These are phyloP conservation scores for Penicillium sp. DNA, from an alignment of 2,329 filamentous ascomycete species.

Conservation along the genomic window DNA sequence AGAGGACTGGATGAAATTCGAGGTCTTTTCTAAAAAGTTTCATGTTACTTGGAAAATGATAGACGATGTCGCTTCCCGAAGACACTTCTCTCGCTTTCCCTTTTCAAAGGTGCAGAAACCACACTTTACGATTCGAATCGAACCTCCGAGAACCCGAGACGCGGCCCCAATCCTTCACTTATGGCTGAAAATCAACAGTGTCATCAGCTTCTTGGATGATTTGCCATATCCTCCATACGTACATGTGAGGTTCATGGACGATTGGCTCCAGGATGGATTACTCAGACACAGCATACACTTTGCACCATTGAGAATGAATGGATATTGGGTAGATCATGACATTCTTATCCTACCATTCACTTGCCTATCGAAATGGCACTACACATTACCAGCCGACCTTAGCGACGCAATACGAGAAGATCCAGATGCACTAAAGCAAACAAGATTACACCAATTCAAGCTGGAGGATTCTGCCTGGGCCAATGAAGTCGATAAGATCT, in stretches of 20 bases:
- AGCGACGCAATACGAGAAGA: background rate
- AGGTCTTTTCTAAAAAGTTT: background rate
- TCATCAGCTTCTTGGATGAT: background rate
- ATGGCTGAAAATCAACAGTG: background rate
- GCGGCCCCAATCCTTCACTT: background rate
- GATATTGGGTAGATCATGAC: background rate
- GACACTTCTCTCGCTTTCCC: background rate
- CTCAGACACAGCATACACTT: background rate
- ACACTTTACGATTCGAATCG: background rate
- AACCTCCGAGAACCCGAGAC: background rate
- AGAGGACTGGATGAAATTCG: background rate
- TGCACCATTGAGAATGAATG: background rate
- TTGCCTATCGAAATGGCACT: background rate
- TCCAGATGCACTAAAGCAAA: background rate
- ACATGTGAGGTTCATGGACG: background rate
- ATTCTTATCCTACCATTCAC: background rate
- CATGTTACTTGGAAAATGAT: background rate
- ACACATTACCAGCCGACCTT: background rate
- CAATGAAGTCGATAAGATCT: background rate
- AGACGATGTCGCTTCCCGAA: background rate
- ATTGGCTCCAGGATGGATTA: background rate
- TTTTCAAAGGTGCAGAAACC: background rate
- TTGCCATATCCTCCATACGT: background rate
- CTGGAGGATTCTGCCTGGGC: background rate
- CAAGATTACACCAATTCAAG: background rate